Base-by-base conservation (phyloP, 805 yeast species). In the Metschnikowia cubensis region DNA sequence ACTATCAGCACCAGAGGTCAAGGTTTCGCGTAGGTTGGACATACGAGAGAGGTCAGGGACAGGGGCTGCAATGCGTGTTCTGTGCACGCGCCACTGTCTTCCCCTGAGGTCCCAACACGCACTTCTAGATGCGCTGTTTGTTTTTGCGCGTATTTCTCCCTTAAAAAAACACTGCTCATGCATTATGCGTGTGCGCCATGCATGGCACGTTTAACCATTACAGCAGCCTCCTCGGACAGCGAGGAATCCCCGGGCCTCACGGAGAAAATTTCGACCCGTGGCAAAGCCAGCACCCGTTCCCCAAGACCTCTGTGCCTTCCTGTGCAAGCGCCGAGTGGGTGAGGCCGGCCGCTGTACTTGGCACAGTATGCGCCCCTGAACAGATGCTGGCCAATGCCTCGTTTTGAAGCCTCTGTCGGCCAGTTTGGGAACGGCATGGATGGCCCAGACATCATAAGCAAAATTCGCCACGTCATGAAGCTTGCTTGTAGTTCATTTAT, bases 141-240 rank as follows among this genome's bases (percentile, higher is more conserved):
- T 33, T n/a, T 42, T 42, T 33, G 36, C 45, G 45, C 45, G 37
- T 42, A 32, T 32, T 32, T 42, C 29, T 33, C 45, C 29, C 45
- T 17, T 17, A 41, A 42, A 42, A 32, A 32, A 42, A 21, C 37
- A 42, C 35, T 42, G 45, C 45, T 31, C 37, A 33, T 42, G 45
- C 45, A 42, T 42, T 29, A 21, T 42, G 37, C 37, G 37, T 18
- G 37, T 20, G 37, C 36, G 18, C 45, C 14, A 33, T 42, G 45
- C 45, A 42, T 32, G 45, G 21, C 31, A 42, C 31, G 45, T 15
- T 42, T 32, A 18, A 32, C 31, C 35, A 18, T 41, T 14, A 20
- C 7, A n/a, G 42, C 42, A 38, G 42, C 34, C 14, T 18, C 11
- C 15, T 33, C 35, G 29, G 20, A 20, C 36, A n/a, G 22, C 36